phyloP scores from a whole-genome alignment of 1,139 yeast genomes.

The Yamadazyma spencermartinsiae region DNA sequence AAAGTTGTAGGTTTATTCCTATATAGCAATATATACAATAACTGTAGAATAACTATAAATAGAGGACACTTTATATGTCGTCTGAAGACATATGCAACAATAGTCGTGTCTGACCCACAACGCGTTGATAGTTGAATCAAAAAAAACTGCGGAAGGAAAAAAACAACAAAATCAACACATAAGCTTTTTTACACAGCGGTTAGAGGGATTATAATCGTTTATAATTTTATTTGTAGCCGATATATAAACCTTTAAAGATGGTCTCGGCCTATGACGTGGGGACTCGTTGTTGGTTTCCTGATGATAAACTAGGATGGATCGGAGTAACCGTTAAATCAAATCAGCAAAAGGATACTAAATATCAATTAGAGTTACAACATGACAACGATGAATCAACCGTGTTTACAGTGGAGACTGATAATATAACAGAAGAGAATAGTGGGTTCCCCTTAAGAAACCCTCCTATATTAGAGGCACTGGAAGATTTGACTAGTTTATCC shows the following conservation, averaged over 20 bases:
- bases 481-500: conserved; percentile 88
- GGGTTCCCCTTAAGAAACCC: conserved; percentile 83
- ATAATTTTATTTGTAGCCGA: not conserved
- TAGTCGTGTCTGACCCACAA: not conserved
- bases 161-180: not conserved
- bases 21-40: not conserved
- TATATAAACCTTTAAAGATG: conserved; percentile 6
- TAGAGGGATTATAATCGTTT: not conserved
- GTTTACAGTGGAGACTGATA: conserved; percentile 55
- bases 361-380: conserved; percentile 57
- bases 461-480: conserved; percentile 89
- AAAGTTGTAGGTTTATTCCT: conserved; percentile 15
- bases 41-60: not conserved
- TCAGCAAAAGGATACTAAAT: conserved; percentile 47
- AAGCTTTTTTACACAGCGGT: not conserved
- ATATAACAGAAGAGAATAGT: conserved; percentile 50
- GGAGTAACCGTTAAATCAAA: conserved; percentile 76
- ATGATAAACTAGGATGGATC: conserved; percentile 85
- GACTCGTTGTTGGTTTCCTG: conserved; percentile 94
- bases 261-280: conserved; percentile 32
- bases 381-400: conserved; percentile 56
- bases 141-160: conserved; percentile 1
- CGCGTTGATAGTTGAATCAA: conserved; percentile 2
- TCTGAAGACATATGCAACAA: not conserved
- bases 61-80: not conserved